Conservation (phyloP, 495 filamentous ascomycete species). For the Tuber microsphaerosporum region DNA sequence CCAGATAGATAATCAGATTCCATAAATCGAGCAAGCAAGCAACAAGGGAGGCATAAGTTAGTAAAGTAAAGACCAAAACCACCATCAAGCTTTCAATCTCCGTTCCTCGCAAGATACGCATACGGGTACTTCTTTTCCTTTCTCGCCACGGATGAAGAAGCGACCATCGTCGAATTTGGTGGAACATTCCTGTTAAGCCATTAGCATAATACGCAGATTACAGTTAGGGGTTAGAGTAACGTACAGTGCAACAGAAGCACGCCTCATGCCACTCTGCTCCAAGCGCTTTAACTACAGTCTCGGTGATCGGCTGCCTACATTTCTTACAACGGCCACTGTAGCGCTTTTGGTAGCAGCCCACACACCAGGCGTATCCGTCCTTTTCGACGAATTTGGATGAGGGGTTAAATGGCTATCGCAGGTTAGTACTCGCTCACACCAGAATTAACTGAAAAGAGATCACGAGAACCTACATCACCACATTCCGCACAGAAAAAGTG, state of each 20-base stretch:
- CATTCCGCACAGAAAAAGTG: constrained; percentile 99
- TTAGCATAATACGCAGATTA: constrained; percentile 8
- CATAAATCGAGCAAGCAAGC: background rate
- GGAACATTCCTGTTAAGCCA: constrained; percentile 44
- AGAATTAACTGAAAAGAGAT: background rate
- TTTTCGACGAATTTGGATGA: constrained; percentile 66
- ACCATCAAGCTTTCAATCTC: constrained; percentile 45
- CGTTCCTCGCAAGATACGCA: constrained; percentile 49
- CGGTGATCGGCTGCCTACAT: constrained; percentile 76
- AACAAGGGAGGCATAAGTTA: background rate
- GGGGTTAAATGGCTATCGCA: constrained; percentile 16
- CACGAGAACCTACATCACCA: constrained; percentile 59
- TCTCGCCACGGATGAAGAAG: constrained; percentile 48
- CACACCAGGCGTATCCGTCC: constrained; percentile 98
- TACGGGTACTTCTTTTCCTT: constrained; percentile 45
- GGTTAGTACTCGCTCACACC: constrained; percentile 22
- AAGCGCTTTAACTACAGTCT: constrained; percentile 76
- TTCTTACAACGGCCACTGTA: constrained; percentile 80
- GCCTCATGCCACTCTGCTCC: constrained; percentile 88
- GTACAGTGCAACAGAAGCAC: constrained; percentile 71
- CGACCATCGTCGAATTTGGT: constrained; percentile 46
- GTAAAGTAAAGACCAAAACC: background rate
- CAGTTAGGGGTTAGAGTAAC: constrained; percentile 8
- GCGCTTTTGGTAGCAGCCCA: constrained; percentile 82
- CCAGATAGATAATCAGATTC: background rate